phyloP scores from a whole-genome alignment of 208 protist species.

The Sergeia podlipaevii region DNA sequence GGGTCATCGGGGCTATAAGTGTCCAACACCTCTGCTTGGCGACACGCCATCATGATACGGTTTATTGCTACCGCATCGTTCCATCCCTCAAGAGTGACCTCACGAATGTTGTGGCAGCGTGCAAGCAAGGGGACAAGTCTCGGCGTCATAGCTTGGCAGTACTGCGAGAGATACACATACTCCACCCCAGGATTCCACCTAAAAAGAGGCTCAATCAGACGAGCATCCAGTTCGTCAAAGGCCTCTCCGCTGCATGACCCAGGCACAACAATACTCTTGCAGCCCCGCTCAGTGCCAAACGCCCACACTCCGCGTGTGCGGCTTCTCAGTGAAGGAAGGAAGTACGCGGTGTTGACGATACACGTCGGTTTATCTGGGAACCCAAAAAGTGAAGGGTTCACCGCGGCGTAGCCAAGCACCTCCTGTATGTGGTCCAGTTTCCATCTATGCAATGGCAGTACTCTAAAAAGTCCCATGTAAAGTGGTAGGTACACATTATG shows the following conservation, averaged over 20 bases:
- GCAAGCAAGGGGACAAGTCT: conserved; percentile 61
- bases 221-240: conserved; percentile 80
- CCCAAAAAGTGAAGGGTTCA: conserved; percentile 82
- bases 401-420: conserved; percentile 69
- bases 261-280: conserved; percentile 82
- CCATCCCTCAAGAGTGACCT: conserved; percentile 83
- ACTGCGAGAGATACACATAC: conserved; percentile 81
- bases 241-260: conserved; percentile 58
- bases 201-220: conserved; percentile 80
- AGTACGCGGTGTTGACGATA: conserved; percentile 86
- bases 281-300: conserved; percentile 84
- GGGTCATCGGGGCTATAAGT: conserved; percentile 71
- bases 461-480: conserved; percentile 82
- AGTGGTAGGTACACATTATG: conserved; percentile 42
- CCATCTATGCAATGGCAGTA: conserved; percentile 82
- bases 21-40: conserved; percentile 76
- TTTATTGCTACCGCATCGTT: conserved; percentile 85
- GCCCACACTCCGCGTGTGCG: conserved; percentile 62
- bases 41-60: conserved; percentile 83
- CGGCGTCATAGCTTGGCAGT: conserved; percentile 78
- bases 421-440: conserved; percentile 61
- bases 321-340: conserved; percentile 76
- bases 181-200: conserved; percentile 85
- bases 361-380: conserved; percentile 82
- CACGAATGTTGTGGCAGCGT: conserved; percentile 51